Conservation (phyloP, 306 rosid species). For the Citrullus colocynthis region DNA sequence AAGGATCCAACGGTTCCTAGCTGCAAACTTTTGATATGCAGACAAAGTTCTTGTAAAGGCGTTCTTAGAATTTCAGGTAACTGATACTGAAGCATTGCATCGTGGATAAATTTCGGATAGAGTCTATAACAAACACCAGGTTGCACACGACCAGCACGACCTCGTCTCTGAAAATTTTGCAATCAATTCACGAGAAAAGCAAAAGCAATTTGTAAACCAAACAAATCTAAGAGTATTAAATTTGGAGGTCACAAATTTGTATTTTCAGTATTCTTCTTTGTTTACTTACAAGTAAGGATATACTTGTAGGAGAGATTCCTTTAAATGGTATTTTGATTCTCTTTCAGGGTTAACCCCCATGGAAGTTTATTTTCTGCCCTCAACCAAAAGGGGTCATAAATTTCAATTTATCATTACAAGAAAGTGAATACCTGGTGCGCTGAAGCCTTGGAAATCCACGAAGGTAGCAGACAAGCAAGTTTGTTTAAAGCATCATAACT, state of each 20-base stretch:
- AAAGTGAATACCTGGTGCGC: conserved; percentile 71
- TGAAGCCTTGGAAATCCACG: conserved; percentile 97
- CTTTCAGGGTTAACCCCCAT: background rate
- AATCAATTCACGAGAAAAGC: background rate
- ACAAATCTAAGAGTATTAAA: background rate
- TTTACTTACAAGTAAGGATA: background rate
- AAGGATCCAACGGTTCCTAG: conserved; percentile 82
- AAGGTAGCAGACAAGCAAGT: conserved; percentile 87
- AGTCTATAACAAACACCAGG: conserved; percentile 89
- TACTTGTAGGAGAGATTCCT: background rate
- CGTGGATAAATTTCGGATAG: conserved; percentile 76
- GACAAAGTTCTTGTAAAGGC: conserved; percentile 94
- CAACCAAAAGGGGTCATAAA: background rate
- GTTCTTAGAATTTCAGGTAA: conserved; percentile 92
- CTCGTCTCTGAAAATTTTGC: conserved; percentile 63
- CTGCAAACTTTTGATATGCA: conserved; percentile 86
- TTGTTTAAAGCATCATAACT: conserved; percentile 95
- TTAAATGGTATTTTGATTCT: background rate
- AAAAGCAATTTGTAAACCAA: background rate
- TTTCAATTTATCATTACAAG: background rate
- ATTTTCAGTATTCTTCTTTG: background rate
- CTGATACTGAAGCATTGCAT: conserved; percentile 84
- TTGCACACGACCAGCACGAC: conserved; percentile 98
- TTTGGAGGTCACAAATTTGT: background rate
- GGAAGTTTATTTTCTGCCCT: background rate